Evolutionary conservation across 768 basidiomycete species (phyloP), one percentile per base, ranked within the genome.

Genomic region (Arthromyces matolae): DNA sequence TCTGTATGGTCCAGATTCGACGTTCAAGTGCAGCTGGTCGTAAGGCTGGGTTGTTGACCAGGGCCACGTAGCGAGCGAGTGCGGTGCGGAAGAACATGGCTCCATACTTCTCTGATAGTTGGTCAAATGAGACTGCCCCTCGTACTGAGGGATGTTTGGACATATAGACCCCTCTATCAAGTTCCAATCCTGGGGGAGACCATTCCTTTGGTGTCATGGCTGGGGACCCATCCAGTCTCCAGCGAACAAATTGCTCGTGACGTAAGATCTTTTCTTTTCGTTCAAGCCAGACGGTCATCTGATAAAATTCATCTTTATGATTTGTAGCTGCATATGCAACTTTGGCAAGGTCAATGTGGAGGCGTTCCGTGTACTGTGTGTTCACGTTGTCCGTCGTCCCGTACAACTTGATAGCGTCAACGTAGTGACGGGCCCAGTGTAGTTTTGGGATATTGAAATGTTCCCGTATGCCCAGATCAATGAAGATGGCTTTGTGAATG

Each of bases 371-470:
- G n/a, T n/a, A n/a, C n/a, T n/a, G n/a, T 0, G 71, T 75, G 47
- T 71, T 67, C 53, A 60, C 72, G 49, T 69, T 69, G 40, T 41
- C 40, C 13, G 34, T 36, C 6, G 34, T 51, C 44, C 1, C 60
- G 55, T 31, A 66, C 55, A 3, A 18, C 34, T 36, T 36, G 34
- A 36, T 36, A 6, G 8, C 8, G 16, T 8, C 8, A 8, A 18
- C 12, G 16, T 36, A 36, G 34, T 36, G 34, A 6, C 19, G 34
- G 12, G 19, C 19, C 8, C 8, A 73, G 56, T 76, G 75, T 0
- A 77, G 47, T 52, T 77, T 77, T 0, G 72, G 72, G 14, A 76
- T 59, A 38, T 75, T 71, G 57, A 72, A 73, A 42, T 64, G 5
- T 13, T 60, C 45, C 0, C 66, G 63, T n/a, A 68, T 60, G 1